Percentiles rank a stretch among this genome's conserved stretches.
These are phyloP conservation scores for Acanthamoeba culbertsoni DNA, from an alignment of 208 protist genomes.

Conservation along the genomic window DNA sequence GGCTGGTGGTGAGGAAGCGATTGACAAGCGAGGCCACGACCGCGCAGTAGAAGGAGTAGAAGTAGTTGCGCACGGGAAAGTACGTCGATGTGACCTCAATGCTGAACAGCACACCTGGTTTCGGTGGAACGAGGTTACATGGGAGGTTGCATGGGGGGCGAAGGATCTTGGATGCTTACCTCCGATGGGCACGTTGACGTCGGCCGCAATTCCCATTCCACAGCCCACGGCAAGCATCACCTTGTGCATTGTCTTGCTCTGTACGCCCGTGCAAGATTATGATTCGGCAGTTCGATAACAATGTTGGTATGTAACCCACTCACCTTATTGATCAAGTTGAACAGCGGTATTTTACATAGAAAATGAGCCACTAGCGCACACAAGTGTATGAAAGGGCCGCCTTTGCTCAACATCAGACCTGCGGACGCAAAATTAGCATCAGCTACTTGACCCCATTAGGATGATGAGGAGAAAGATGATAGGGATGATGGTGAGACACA, in stretches of 20 bases:
- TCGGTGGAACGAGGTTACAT: not conserved
- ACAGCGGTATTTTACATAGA: slow-evolving; percentile 58
- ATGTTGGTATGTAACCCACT: not conserved
- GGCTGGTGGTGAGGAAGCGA: not conserved
- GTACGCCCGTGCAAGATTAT: not conserved
- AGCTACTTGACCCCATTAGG: too few relatives aligned
- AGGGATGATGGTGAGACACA: not conserved
- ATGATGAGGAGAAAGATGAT: not conserved
- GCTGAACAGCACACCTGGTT: slow-evolving; percentile 74
- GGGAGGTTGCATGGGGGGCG: not conserved
- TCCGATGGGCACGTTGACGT: slow-evolving; percentile 80
- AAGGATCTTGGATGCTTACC: not conserved
- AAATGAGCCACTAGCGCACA: slow-evolving; percentile 58
- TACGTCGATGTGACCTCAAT: slow-evolving; percentile 82
- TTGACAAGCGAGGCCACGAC: slow-evolving; percentile 8
- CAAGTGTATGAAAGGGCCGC: slow-evolving; percentile 78
- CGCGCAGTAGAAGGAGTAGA: slow-evolving; percentile 71
- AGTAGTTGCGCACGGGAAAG: slow-evolving; percentile 75
- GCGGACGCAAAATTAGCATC: not conserved
- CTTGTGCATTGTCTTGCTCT: slow-evolving; percentile 63
- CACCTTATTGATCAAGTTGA: slow-evolving; percentile 34
- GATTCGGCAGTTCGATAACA: not conserved
- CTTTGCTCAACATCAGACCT: slow-evolving; percentile 73
- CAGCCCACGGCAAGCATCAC: slow-evolving; percentile 72
- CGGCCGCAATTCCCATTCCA: slow-evolving; percentile 71